Evolutionary conservation across 768 basidiomycete species (phyloP), one percentile per base, ranked within the genome.

Genomic region (Mycena metata): DNA sequence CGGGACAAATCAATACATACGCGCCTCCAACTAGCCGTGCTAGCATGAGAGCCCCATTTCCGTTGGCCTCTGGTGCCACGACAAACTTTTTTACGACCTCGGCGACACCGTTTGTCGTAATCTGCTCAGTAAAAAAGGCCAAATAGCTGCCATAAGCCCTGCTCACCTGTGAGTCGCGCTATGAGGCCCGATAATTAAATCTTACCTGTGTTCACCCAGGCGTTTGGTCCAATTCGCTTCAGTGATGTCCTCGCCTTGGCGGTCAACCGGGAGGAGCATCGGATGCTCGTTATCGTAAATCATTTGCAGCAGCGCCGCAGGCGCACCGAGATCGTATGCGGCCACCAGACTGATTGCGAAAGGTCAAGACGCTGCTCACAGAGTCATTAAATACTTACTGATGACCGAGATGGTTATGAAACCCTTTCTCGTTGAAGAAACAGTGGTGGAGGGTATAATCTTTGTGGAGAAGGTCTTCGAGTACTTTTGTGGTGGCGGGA

Each of bases 301-400:
- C 13, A 78, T 73, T 36, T 79, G 74, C 58, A 85, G 57, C 30
- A 83, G 69, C 23, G 76, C 66, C 0, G 78, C 68, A 6, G 81
- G 65, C 3, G 83, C 84, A 2, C 82, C 83, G 21, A 84, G 64
- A 70, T 84, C 82, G 56, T 84, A 85, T 13, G 81, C 82, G 1
- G 82, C 82, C 0, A 84, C 74, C 16, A 85, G 57, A 60, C 83
- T 84, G 5, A 0, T 3, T 6, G 10, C 9, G 21, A 17, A 21
- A n/a, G 13, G 35, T 15, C n/a, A n/a, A n/a, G n/a, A n/a, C n/a
- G n/a, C n/a, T n/a, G n/a, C n/a, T n/a, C n/a, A n/a, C n/a, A n/a
- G n/a, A n/a, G n/a, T n/a, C n/a, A n/a, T n/a, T n/a, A n/a, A n/a
- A 16, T 13, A n/a, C 45, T 51, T 41, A 50, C 64, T 57, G 49